phyloP scores from a whole-genome alignment of 2,329 filamentous ascomycete genomes.

The Amesomyces nigricolor region DNA sequence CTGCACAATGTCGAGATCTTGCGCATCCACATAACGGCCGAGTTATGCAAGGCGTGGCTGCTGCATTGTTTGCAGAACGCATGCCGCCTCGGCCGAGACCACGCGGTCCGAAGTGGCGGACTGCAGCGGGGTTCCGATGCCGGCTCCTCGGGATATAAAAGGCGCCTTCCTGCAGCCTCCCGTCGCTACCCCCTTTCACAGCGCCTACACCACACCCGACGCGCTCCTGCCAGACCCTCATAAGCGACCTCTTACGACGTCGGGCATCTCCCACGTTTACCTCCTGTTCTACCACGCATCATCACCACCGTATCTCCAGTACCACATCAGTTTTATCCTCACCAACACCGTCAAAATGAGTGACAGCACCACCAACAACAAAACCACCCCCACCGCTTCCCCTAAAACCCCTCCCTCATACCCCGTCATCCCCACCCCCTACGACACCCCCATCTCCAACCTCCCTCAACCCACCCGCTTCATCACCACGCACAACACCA shows the following conservation, averaged over 20 bases:
- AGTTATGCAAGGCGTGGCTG: too few relatives aligned
- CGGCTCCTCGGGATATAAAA: not conserved
- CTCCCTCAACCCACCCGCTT: slow-evolving; percentile 31
- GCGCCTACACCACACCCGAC: too few relatives aligned
- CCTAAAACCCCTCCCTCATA: too few relatives aligned
- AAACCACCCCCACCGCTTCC: too few relatives aligned
- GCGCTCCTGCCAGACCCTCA: too few relatives aligned
- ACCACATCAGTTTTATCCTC: not conserved
- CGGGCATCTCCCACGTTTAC: too few relatives aligned
- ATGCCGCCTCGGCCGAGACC: not conserved
- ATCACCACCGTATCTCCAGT: too few relatives aligned
- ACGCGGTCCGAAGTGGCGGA: not conserved
- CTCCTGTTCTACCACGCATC: too few relatives aligned
- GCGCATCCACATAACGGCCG: too few relatives aligned
- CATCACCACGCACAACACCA: slow-evolving; percentile 32
- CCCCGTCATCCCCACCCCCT: not conserved
- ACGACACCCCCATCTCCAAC: slow-evolving; percentile 19
- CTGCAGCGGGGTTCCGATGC: not conserved
- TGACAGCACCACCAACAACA: not conserved
- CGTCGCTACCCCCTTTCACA: not conserved
- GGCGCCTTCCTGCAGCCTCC: not conserved
- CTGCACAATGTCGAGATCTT: too few relatives aligned
- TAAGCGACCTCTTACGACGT: too few relatives aligned
- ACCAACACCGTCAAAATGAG: slow-evolving; percentile 11
- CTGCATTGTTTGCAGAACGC: too few relatives aligned